Evolutionary conservation across 148 eudicot genomes (phyloP), one percentile per base, ranked within the genome.

Genomic region (Silene latifolia): DNA sequence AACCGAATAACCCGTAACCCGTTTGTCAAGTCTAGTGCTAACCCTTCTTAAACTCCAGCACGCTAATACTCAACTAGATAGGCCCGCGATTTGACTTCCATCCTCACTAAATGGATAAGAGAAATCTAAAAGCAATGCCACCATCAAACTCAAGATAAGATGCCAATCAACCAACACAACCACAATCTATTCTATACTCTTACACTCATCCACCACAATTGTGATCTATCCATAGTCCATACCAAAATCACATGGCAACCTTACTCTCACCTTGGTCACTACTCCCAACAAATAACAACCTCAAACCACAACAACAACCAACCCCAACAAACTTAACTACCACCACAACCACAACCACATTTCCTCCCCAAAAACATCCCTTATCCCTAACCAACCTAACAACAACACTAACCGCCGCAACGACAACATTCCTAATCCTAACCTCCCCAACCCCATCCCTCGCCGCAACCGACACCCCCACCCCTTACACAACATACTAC

Each of bases 191-290:
- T n/a, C n/a, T n/a, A n/a, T n/a, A n/a, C n/a, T n/a, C n/a, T n/a
- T 3, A 39, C 44, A 39, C 44, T 58, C 53, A 4, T 1, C 67
- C 12, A 24, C 39, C 35, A 63, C 14, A 25, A n/a, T 27, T 27
- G 3, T 27, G 1, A 15, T 18, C 61, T 56, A 18, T 57, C 61
- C 9, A 15, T n/a, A 7, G n/a, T 19, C 7, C 21, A 57, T 3
- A 63, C 23, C 3, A 60, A 46, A 75, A 57, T 18, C 47, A 23
- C 53, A 11, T 89, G 90, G 88, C 88, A 65, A 84, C 83, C 77
- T 47, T 87, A 46, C 79, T 87, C 80, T 85, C 87, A 72, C 83
- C 90, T 27, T 83, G 90, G 19, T 85, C 93, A 77, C 63, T 87
- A 62, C 76, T 87, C 23, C 78, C 92, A 68, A 46, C 88, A 2